Conservation (phyloP, 139 green algal species). For the Chlorella vulgaris region DNA sequence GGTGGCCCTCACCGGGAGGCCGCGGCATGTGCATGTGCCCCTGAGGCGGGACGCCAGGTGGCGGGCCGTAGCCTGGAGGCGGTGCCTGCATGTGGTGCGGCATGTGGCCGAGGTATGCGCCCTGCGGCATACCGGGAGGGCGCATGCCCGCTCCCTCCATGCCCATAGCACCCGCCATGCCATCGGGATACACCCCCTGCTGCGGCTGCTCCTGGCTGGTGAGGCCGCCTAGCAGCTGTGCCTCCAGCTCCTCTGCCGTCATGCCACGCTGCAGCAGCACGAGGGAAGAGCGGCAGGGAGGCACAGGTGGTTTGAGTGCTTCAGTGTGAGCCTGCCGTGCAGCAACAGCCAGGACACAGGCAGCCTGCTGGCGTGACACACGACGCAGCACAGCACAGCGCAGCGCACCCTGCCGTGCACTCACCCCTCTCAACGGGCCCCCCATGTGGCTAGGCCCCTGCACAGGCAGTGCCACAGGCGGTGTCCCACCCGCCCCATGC, state of each 20-base stretch:
- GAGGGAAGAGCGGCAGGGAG: neutral
- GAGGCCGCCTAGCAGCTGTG: slow-evolving; percentile 40
- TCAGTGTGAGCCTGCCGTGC: no score
- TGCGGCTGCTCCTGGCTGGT: slow-evolving; percentile 5
- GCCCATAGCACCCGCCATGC: no score
- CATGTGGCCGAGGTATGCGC: neutral
- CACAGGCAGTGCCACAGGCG: neutral
- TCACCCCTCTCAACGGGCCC: slow-evolving; percentile 5
- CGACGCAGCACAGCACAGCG: no score
- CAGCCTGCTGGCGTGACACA: no score
- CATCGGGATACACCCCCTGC: neutral
- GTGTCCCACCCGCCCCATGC: neutral
- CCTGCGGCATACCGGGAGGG: neutral
- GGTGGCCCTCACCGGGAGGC: no score
- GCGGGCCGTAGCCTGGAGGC: slow-evolving; percentile 5
- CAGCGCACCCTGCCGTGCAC: neutral
- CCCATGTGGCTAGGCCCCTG: neutral
- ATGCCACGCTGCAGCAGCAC: slow-evolving; percentile 29
- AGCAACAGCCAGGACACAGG: neutral
- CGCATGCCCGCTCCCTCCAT: no score
- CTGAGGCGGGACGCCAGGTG: neutral
- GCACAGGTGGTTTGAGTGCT: no score
- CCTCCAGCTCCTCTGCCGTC: slow-evolving; percentile 55
- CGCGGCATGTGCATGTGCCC: no score
- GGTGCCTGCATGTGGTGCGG: neutral